Conservation (phyloP, 192 early-diverging fungal species). For the Gryganskiella cystojenkinii region DNA sequence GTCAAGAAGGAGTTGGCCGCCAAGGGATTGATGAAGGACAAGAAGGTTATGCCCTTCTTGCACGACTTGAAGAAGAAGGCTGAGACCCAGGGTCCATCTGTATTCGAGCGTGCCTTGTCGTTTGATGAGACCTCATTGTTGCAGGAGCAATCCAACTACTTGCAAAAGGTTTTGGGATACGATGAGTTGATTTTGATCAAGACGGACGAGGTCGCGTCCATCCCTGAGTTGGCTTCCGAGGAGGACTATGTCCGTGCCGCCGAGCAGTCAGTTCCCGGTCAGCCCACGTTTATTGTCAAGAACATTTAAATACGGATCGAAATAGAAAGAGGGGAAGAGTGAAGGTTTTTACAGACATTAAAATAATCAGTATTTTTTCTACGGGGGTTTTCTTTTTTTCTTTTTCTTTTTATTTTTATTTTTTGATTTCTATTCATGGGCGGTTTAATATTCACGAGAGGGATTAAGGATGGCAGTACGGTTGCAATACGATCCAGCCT, state of each 20-base stretch:
- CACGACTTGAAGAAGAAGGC: conserved; percentile 90
- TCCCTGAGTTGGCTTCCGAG: conserved; percentile 33
- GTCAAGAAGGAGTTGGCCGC: conserved; percentile 71
- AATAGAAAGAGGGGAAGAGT: too few species aligned
- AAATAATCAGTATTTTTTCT: too few species aligned
- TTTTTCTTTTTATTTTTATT: too few species aligned
- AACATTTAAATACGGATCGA: conserved; percentile 48
- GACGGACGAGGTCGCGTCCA: conserved; percentile 48
- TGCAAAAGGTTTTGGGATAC: conserved; percentile 71
- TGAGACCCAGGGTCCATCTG: conserved; percentile 68
- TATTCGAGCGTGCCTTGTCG: conserved; percentile 82
- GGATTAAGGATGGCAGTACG: too few species aligned
- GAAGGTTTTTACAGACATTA: too few species aligned
- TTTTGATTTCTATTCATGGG: too few species aligned
- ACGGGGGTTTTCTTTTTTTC: too few species aligned
- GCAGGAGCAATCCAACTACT: conserved; percentile 57
- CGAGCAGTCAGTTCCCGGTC: conserved; percentile 67
- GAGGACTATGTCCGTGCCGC: conserved; percentile 62
- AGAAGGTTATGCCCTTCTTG: conserved; percentile 97
- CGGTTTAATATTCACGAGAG: too few species aligned
- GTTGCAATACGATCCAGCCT: too few species aligned
- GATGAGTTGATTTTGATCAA: conserved; percentile 60
- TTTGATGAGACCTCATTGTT: conserved; percentile 89
- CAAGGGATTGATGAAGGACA: conserved; percentile 90
- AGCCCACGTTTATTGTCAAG: conserved; percentile 64